Evolutionary conservation across 1,139 yeast genomes (phyloP), one percentile per base, ranked within the genome.

Genomic region (Pichia cactophila): DNA sequence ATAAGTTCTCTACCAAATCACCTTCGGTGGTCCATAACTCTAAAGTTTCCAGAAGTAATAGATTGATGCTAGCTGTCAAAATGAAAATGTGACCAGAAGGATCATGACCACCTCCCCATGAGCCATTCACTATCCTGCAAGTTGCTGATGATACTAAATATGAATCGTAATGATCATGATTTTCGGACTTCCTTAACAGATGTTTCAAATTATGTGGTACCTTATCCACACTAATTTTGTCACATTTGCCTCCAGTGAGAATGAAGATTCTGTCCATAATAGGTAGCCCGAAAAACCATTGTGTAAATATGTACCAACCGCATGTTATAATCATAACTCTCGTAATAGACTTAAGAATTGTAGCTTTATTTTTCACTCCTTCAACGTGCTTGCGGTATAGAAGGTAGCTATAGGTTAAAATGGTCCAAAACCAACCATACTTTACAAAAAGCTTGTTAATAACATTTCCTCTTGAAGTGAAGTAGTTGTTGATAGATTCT

Each of bases 31-130:
- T 37, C 46, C 52, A 61, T 26, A 62, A 49, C 9, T 52, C 50
- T 10, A 57, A 45, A n/a, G 81, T 65, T 62, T 90, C 97, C 51
- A 80, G 79, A 63, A 86, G 74, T 57, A 92, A 62, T 54, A 84
- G 78, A 59, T 86, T 69, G 17, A 87, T 78, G 50, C 92, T 78
- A 54, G 87, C 83, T 3, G 86, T 79, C 50, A 92, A 68, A 43
- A 92, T 65, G 59, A 90, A 92, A 0, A 88, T 86, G 64, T 92
- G 98, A 0, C 98, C 98, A 54, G 94, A 84, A 14, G 97, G 96
- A 68, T 92, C 98, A 62, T 88, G 96, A 0, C 98, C 98, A 1
- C 96, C 97, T 10, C 62, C 64, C 98, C 97, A 90, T 3, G 69
- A 57, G 0, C 97, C 97, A 26, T 78, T 79, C 26, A 78, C 57